A percentile compares a stretch with the other conserved stretches of the same genome.
phyloP scores from a whole-genome alignment of 495 filamentous ascomycete species.

The Sporormia fimetaria region DNA sequence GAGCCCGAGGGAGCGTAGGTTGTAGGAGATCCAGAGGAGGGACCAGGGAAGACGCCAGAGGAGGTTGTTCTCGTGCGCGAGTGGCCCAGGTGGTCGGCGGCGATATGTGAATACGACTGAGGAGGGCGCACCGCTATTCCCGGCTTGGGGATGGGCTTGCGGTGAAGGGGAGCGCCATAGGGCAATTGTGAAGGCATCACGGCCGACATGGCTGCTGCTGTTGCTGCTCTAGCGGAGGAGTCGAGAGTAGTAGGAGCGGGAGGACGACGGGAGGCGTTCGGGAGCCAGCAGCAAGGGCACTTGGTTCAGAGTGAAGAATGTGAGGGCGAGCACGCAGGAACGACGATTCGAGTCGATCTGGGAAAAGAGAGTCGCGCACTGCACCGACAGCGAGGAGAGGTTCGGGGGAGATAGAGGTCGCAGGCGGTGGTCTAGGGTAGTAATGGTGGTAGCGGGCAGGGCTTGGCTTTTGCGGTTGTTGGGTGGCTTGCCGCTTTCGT shows the following conservation, averaged over 20 bases:
- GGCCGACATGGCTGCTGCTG: slow-evolving; percentile 11
- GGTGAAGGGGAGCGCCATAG: slow-evolving; percentile 11
- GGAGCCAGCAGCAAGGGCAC: too few relatives aligned
- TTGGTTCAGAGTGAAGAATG: too few relatives aligned
- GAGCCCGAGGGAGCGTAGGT: slow-evolving; percentile 11
- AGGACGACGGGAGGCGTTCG: background rate
- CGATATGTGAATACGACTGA: slow-evolving; percentile 8
- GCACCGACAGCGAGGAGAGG: background rate
- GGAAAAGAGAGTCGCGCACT: background rate
- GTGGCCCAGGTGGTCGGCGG: slow-evolving; percentile 11
- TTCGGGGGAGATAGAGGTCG: too few relatives aligned
- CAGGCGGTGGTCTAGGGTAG: too few relatives aligned
- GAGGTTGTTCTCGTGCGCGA: slow-evolving; percentile 26
- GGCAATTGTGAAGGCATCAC: slow-evolving; percentile 7
- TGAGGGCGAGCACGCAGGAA: too few relatives aligned
- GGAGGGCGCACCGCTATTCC: slow-evolving; percentile 11
- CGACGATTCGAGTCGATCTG: background rate
- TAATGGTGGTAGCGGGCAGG: too few relatives aligned
- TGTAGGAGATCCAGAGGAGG: slow-evolving; percentile 4
- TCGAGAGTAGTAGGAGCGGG: background rate
- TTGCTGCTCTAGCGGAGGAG: background rate
- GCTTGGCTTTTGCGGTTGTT: too few relatives aligned
- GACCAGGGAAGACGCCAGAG: slow-evolving; percentile 23
- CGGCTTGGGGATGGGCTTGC: slow-evolving; percentile 14
- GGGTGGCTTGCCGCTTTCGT: too few relatives aligned